phyloP scores from a whole-genome alignment of 768 basidiomycete species.

The Mycena albidolilacea region DNA sequence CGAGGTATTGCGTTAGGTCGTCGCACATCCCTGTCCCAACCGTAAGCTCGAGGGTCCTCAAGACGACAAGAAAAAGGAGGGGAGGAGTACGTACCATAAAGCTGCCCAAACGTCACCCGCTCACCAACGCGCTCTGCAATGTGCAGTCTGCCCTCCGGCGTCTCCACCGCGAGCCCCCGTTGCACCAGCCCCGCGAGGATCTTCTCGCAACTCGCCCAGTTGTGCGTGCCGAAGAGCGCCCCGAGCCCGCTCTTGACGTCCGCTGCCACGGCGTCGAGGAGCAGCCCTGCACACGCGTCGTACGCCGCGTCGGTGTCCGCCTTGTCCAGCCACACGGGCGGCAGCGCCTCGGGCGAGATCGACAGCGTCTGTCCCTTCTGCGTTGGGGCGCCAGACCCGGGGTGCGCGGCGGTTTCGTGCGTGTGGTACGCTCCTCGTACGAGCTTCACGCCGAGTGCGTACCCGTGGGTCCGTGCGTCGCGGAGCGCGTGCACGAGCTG shows the following conservation, averaged over 20 bases:
- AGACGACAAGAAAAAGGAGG: not conserved
- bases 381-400: constrained; percentile 35
- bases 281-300: constrained; percentile 70
- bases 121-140: constrained; percentile 72
- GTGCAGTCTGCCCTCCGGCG: constrained; percentile 48
- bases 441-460: constrained; percentile 90
- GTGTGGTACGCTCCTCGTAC: constrained; percentile 95
- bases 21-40: constrained; percentile 83
- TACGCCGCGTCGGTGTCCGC: constrained; percentile 82
- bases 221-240: constrained; percentile 91
- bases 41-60: too few species aligned
- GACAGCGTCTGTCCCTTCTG: constrained; percentile 50
- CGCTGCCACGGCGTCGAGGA: constrained; percentile 70
- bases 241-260: constrained; percentile 67
- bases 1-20: constrained; percentile 80
- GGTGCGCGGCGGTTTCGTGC: constrained; percentile 74
- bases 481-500: constrained; percentile 76
- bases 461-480: constrained; percentile 76
- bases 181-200: constrained; percentile 73
- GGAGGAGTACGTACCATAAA: constrained; percentile 74
- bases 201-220: constrained; percentile 75
- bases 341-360: constrained; percentile 69
- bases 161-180: constrained; percentile 66
- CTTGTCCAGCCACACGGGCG: constrained; percentile 82
- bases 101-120: constrained; percentile 81